phyloP scores from a whole-genome alignment of 139 green algal genomes.

The Chlorella sp. region DNA sequence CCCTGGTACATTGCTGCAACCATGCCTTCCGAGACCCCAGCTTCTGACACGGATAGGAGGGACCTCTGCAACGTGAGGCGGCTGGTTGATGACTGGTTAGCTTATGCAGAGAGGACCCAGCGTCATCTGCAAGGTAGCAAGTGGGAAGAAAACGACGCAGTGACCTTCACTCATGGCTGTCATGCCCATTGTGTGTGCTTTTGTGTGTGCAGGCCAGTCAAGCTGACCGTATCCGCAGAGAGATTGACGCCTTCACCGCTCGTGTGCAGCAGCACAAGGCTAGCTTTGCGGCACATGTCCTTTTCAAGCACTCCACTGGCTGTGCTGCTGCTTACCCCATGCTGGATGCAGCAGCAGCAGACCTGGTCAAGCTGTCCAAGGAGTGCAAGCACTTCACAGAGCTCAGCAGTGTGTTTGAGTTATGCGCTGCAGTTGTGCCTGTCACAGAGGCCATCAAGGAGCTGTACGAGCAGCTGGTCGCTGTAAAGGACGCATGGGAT shows the following conservation, averaged over 20 bases:
- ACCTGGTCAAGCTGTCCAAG: slow-evolving; percentile 44
- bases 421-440: slow-evolving; percentile 46
- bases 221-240: too few species aligned
- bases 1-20: slow-evolving; percentile 62
- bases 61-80: too few species aligned
- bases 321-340: slow-evolving; percentile 48
- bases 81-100: too few species aligned
- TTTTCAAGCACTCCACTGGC: slow-evolving; percentile 67
- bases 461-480: slow-evolving; percentile 50
- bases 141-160: too few species aligned
- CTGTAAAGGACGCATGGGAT: slow-evolving; percentile 80
- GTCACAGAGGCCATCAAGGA: slow-evolving; percentile 52
- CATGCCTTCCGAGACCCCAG: slow-evolving; percentile 57
- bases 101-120: too few species aligned
- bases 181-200: too few species aligned
- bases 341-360: slow-evolving; percentile 51
- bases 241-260: too few species aligned
- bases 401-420: slow-evolving; percentile 78
- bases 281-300: slow-evolving; percentile 41
- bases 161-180: too few species aligned
- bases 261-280: slow-evolving; percentile 41
- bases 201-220: too few species aligned
- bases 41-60: too few species aligned
- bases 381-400: slow-evolving; percentile 42
- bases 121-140: too few species aligned